Percentiles rank a stretch among this genome's conserved stretches.
phyloP scores from a whole-genome alignment of 257 asterid genomes.

The Apocynum venetum region DNA sequence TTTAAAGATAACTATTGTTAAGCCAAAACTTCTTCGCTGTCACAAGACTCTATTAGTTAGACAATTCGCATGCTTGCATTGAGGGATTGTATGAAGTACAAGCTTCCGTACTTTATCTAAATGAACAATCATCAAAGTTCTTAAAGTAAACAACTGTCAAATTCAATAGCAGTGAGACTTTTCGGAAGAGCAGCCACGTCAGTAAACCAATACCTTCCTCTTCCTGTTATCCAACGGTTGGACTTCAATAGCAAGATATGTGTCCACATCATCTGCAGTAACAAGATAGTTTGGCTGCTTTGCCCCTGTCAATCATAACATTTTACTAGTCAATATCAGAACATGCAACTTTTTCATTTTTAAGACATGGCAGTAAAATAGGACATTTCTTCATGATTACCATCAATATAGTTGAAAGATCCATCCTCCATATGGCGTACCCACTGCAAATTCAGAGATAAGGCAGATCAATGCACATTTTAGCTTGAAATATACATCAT shows the following conservation, averaged over 20 bases:
- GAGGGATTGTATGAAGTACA: neutral
- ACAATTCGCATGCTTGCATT: neutral
- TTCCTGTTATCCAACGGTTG: slow-evolving; percentile 95
- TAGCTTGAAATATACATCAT: slow-evolving; percentile 15
- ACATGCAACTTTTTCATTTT: neutral
- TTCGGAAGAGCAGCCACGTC: neutral
- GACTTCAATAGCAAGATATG: slow-evolving; percentile 93
- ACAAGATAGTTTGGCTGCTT: slow-evolving; percentile 92
- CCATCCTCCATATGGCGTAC: slow-evolving; percentile 95
- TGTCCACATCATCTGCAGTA: slow-evolving; percentile 90
- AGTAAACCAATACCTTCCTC: slow-evolving; percentile 62
- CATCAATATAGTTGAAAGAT: slow-evolving; percentile 83
- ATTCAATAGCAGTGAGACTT: neutral
- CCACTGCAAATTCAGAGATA: slow-evolving; percentile 71
- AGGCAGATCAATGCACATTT: slow-evolving; percentile 15
- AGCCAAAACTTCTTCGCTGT: neutral
- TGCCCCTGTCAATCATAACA: slow-evolving; percentile 59
- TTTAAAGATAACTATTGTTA: neutral
- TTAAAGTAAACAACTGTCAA: neutral
- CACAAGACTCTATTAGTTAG: neutral
- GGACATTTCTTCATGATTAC: slow-evolving; percentile 35
- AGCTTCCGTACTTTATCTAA: neutral
- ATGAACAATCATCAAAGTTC: neutral
- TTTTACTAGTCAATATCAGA: slow-evolving; percentile 7
- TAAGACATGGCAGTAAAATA: slow-evolving; percentile 11